Percentiles rank a stretch among this genome's conserved stretches.
Conservation (phyloP, 225 moss, liverwort and hornwort genomes). For the Pseudoscleropodium purum region DNA sequence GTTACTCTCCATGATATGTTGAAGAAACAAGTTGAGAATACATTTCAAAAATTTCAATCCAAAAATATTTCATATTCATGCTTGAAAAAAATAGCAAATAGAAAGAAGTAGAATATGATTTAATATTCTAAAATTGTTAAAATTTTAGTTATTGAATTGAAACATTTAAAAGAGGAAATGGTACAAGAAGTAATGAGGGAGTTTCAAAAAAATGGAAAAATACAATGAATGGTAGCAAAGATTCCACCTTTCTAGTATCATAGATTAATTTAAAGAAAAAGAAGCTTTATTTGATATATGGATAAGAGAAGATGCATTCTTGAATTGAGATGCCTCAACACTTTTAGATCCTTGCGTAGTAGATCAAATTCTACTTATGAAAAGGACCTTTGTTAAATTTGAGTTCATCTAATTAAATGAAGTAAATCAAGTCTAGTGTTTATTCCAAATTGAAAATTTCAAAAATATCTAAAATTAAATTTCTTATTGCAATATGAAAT, state of each 20-base stretch:
- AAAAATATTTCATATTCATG: no score
- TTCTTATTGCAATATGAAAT: not conserved
- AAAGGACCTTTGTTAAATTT: not conserved
- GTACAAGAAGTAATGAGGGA: not conserved
- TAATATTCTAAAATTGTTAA: no score
- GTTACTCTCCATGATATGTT: no score
- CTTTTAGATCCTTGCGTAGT: fast-evolving
- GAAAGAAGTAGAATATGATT: no score
- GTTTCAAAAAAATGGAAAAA: not conserved
- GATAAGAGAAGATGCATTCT: not conserved
- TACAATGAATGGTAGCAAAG: fast-evolving
- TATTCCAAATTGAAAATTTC: not conserved
- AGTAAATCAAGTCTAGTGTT: no score
- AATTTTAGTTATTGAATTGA: no score
- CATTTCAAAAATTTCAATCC: no score
- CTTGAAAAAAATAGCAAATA: no score
- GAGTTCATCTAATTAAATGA: not conserved
- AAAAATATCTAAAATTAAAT: not conserved
- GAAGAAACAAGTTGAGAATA: no score
- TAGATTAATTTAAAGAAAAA: not conserved
- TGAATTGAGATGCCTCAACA: fast-evolving
- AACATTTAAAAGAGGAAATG: not conserved
- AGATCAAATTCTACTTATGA: not conserved
- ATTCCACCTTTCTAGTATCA: fast-evolving
- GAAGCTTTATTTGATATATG: not conserved